Base-by-base conservation (phyloP, 176 grass and related monocot species). In the Bothriochloa decipiens region DNA sequence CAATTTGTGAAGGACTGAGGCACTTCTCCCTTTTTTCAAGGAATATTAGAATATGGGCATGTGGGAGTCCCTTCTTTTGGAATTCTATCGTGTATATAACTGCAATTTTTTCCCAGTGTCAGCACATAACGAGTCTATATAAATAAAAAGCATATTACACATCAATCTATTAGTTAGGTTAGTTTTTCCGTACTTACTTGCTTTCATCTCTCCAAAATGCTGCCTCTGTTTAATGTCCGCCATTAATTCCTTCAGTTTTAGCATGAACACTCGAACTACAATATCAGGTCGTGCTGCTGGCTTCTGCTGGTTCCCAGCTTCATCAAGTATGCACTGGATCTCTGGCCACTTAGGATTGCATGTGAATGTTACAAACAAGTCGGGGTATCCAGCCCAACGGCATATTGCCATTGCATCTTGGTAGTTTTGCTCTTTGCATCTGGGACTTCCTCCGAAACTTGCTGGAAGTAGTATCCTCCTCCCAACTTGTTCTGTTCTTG, bases 371-470 rank as follows among this genome's bases (percentile, higher is more conserved):
- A 82, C 77, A 20, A 84, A 85, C 2, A 89, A 8, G 41, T 89
- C 66, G 4, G 77, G 82, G 8, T 65, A 46, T 14, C 82, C 70
- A 52, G 71, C 23, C 45, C 65, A 52, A 37, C 39, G 65, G 6
- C 81, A 84, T 26, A 83, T 32, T 10, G 57, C 80, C 27, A 91
- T 72, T 3, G 76, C 89, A 76, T 84, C 89, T 70, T 91, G 89
- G 29, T 81, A 91, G 55, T 85, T 84, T 62, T 91, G 80, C 7
- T 37, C 65, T 50, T 75, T 84, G 45, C 78, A 78, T 72, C 82
- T 40, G 23, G 78, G 70, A 41, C 82, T 77, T 14, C 77, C 86
- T 22, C 18, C 32, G 70, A 65, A 80, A 63, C 36, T 79, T 55
- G 89, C 52, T 40, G 81, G 70, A 1, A 91, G 42, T 32, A 91